Evolutionary conservation across 2,329 filamentous ascomycete species (phyloP), one percentile per base, ranked within the genome.

Genomic region (Monilinia polystroma): DNA sequence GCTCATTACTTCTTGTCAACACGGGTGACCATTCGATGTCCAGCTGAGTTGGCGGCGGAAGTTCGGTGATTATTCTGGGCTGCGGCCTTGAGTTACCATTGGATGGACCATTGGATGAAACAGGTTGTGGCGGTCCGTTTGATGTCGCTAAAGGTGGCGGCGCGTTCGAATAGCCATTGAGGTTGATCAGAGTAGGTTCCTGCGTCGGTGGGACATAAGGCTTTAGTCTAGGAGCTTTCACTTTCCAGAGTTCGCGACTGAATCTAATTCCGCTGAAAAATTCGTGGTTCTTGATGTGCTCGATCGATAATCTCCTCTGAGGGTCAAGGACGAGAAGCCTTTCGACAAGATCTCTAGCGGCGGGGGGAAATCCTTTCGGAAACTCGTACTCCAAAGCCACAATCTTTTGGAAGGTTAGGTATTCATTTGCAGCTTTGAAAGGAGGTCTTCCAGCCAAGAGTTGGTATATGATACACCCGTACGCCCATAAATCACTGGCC

Each of bases 1-100:
- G 87, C 78, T 99, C 95, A 75, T 98, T 97, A 68, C 87, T 89
- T 74, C 89, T 88, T 12, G 91, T 97, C 66, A 99, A 81, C 5
- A 99, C 93, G 0, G 95, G 95, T 0, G 94, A 97, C 95, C 95
- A 99, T 79, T 99, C 95, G 67, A 99, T 96, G 75, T 99, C 95
- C 35, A 99, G 82, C 77, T 98, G 95, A 62, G 91, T 97, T 0
- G 95, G 95, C n/a, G 95, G 94, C 20, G 95, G 93, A 12, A 99
- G 83, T 77, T 99, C 95, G 0, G 95, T 98, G 68, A 99, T 96
- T 68, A 97, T 88, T 69, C 93, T 84, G 2, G 91, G 85, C 43
- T 93, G 90, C 12, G 86, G 84, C 66, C 92, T 68, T 73, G 77
- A 74, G 77, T 77, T 63, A 77, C 79, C 71, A 78, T 78, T 79